Evolutionary conservation across 306 rosid species (phyloP).

Genomic region (Trifolium fragiferum): DNA sequence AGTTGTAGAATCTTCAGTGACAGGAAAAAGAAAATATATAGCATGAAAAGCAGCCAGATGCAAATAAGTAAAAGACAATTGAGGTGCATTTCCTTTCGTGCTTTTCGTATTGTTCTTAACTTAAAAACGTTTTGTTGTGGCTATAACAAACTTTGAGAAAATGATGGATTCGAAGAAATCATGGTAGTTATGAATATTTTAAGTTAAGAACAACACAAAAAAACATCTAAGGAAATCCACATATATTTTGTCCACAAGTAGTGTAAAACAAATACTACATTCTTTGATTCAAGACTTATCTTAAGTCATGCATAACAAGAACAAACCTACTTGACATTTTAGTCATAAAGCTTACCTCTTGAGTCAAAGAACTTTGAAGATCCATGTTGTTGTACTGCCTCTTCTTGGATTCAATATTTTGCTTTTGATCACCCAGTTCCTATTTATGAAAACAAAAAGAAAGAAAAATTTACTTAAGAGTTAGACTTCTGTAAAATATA

Average conservation of each 20-base stretch:
- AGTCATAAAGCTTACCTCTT: conserved; percentile 61
- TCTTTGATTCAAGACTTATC: conserved; percentile 4
- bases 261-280: conserved; percentile 9
- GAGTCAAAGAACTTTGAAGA: conserved; percentile 70
- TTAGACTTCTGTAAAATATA: background rate
- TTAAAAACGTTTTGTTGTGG: background rate
- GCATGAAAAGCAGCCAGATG: conserved; percentile 30
- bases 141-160: background rate
- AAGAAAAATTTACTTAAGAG: conserved; percentile 2
- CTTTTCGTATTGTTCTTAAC: background rate
- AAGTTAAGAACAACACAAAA: background rate
- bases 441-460: conserved; percentile 40
- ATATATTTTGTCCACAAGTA: background rate
- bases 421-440: conserved; percentile 46
- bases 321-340: conserved; percentile 1
- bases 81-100: background rate
- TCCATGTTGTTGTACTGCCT: conserved; percentile 50
- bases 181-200: background rate
- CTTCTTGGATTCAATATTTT: conserved; percentile 61
- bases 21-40: conserved; percentile 24
- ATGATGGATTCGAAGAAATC: background rate
- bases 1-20: conserved; percentile 71
- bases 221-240: background rate
- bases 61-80: background rate
- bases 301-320: conserved; percentile 9